Percentiles rank a stretch among this genome's conserved stretches.
These are phyloP conservation scores for Mortierella sp. DNA, from an alignment of 371 early-diverging fungal species.

Conservation along the genomic window DNA sequence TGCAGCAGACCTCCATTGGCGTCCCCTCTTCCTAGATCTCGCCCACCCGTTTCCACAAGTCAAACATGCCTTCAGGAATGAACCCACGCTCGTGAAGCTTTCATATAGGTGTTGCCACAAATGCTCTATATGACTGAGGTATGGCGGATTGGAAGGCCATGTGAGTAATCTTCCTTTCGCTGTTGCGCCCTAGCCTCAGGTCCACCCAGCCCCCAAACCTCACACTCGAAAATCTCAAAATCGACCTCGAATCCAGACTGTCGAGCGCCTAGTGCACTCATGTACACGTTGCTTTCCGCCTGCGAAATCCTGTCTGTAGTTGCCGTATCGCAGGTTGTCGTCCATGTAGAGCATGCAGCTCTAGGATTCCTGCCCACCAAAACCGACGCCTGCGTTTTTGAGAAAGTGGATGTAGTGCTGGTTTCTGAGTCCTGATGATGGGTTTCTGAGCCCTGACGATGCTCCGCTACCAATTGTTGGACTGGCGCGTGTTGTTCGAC, in stretches of 20 bases:
- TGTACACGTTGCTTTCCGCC: conserved; percentile 40
- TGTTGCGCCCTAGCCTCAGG: conserved; percentile 62
- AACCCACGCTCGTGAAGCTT: too few species aligned
- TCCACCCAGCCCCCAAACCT: conserved; percentile 76
- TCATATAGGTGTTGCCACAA: too few species aligned
- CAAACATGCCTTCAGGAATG: too few species aligned
- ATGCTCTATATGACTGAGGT: too few species aligned
- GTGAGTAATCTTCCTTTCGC: conserved; percentile 43
- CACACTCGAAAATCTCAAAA: conserved; percentile 69
- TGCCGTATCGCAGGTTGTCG: conserved; percentile 65
- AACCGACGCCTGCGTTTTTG: conserved; percentile 69
- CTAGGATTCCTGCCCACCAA: conserved; percentile 64
- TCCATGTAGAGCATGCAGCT: conserved; percentile 57
- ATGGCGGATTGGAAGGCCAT: too few species aligned
- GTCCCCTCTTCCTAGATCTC: too few species aligned
- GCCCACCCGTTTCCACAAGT: too few species aligned
- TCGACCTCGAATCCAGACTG: conserved; percentile 44
- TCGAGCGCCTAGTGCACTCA: conserved; percentile 34
- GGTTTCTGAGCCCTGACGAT: too few species aligned
- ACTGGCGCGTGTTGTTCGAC: neutral
- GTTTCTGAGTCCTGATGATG: too few species aligned
- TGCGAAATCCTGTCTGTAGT: conserved; percentile 62
- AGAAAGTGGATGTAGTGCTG: conserved; percentile 69
- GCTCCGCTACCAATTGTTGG: neutral
- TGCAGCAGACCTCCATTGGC: too few species aligned